phyloP scores from a whole-genome alignment of 202 grass and related monocot genomes.

The Thinopyrum obtusiflorum region DNA sequence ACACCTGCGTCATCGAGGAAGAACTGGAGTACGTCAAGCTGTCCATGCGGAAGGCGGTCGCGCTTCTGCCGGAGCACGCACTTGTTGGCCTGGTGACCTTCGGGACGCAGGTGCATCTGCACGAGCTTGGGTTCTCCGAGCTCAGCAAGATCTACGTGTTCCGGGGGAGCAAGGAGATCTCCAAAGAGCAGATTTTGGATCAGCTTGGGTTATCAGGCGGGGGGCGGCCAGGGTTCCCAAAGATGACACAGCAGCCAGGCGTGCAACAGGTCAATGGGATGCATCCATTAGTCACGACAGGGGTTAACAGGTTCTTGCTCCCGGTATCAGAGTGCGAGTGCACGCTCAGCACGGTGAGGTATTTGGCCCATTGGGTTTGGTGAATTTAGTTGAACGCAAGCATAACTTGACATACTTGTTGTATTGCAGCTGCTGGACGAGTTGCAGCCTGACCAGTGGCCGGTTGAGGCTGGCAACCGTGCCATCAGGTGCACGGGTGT shows the following conservation, averaged over 20 bases:
- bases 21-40: slow-evolving; percentile 82
- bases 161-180: slow-evolving; percentile 90
- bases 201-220: slow-evolving; percentile 71
- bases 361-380: not conserved
- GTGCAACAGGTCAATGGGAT: slow-evolving; percentile 59
- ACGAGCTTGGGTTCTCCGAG: slow-evolving; percentile 91
- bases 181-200: slow-evolving; percentile 96
- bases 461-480: slow-evolving; percentile 70
- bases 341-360: slow-evolving; percentile 73
- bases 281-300: slow-evolving; percentile 40
- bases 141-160: slow-evolving; percentile 97
- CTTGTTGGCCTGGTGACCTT: slow-evolving; percentile 92
- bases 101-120: slow-evolving; percentile 92
- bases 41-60: slow-evolving; percentile 79
- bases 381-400: not conserved
- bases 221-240: slow-evolving; percentile 54
- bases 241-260: slow-evolving; percentile 46
- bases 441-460: slow-evolving; percentile 89
- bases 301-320: slow-evolving; percentile 85
- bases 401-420: slow-evolving; percentile 13
- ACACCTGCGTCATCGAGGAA: slow-evolving; percentile 97
- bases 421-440: slow-evolving; percentile 82
- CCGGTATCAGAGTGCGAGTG: slow-evolving; percentile 87
- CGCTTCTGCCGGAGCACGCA: slow-evolving; percentile 80
- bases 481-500: slow-evolving; percentile 88